Conservation (phyloP, 495 filamentous ascomycete genomes). For the Neurospora terricola region DNA sequence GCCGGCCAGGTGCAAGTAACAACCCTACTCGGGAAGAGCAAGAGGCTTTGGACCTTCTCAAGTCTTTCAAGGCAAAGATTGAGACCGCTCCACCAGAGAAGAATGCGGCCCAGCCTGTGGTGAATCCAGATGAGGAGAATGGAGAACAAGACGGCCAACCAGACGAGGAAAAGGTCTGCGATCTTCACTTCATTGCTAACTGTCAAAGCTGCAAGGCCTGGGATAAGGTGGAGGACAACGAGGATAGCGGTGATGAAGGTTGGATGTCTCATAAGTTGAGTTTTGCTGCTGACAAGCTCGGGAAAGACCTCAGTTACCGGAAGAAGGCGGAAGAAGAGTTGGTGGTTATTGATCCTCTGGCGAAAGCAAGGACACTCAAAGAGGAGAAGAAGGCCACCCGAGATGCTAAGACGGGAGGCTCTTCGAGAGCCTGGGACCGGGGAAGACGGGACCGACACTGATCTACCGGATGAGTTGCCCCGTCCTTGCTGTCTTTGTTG, state of each 20-base stretch:
- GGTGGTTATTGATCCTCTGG: slow-evolving; percentile 88
- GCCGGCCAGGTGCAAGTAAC: slow-evolving; percentile 45
- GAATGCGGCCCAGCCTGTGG: slow-evolving; percentile 16
- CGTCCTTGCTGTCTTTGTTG: neutral
- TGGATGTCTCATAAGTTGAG: slow-evolving; percentile 65
- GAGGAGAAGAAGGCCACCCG: slow-evolving; percentile 48
- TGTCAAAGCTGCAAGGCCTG: slow-evolving; percentile 85
- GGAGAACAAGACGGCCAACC: slow-evolving; percentile 18
- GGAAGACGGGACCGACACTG: neutral
- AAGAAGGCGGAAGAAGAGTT: slow-evolving; percentile 80
- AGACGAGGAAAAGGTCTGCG: slow-evolving; percentile 49
- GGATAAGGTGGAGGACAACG: slow-evolving; percentile 48
- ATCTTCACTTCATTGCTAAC: slow-evolving; percentile 85
- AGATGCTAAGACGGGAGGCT: slow-evolving; percentile 37
- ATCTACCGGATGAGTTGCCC: neutral
- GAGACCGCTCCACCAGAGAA: slow-evolving; percentile 48
- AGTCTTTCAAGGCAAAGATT: slow-evolving; percentile 70
- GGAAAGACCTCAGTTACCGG: slow-evolving; percentile 87
- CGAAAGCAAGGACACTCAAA: slow-evolving; percentile 65
- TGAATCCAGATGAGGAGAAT: slow-evolving; percentile 16
- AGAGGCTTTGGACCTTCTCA: slow-evolving; percentile 54
- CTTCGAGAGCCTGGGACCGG: slow-evolving; percentile 44
- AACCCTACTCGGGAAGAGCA: slow-evolving; percentile 42
- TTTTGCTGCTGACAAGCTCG: slow-evolving; percentile 81
- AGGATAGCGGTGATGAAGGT: slow-evolving; percentile 53